phyloP scores from a whole-genome alignment of 2,329 filamentous ascomycete species.

The Botrytis elliptica region DNA sequence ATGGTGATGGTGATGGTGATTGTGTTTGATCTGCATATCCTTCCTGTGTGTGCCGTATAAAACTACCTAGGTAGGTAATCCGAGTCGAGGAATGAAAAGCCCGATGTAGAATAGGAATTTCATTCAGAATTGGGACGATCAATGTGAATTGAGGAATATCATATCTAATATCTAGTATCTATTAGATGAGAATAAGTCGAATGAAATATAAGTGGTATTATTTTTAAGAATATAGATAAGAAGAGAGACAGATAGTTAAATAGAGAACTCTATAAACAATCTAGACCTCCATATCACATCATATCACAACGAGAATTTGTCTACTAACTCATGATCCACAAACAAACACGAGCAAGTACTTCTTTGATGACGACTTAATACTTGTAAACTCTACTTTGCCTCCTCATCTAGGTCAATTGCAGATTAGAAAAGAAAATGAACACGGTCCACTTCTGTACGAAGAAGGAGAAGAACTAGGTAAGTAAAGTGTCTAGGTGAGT shows the following conservation, averaged over 20 bases:
- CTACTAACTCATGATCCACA: background rate
- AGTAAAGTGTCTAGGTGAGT: background rate
- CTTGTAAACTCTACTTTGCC: background rate
- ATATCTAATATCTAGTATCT: background rate
- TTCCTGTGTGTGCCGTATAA: background rate
- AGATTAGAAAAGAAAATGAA: background rate
- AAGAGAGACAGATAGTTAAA: background rate
- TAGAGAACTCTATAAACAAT: background rate
- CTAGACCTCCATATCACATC: background rate
- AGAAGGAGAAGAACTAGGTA: background rate
- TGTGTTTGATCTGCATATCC: background rate
- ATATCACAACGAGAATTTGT: background rate
- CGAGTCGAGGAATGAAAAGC: background rate
- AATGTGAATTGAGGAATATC: background rate
- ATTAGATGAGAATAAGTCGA: background rate
- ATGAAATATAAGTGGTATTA: background rate
- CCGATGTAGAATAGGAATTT: background rate
- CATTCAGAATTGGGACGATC: background rate
- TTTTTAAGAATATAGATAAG: too few relatives aligned
- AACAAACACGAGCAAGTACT: background rate
- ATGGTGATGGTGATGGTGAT: background rate
- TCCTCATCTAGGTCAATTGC: background rate
- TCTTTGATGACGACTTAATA: background rate
- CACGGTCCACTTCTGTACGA: constrained; percentile 1
- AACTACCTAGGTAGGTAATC: background rate